Evolutionary conservation across 2,329 filamentous ascomycete genomes (phyloP), one percentile per base, ranked within the genome.

Genomic region (Huntiella moniliformis): DNA sequence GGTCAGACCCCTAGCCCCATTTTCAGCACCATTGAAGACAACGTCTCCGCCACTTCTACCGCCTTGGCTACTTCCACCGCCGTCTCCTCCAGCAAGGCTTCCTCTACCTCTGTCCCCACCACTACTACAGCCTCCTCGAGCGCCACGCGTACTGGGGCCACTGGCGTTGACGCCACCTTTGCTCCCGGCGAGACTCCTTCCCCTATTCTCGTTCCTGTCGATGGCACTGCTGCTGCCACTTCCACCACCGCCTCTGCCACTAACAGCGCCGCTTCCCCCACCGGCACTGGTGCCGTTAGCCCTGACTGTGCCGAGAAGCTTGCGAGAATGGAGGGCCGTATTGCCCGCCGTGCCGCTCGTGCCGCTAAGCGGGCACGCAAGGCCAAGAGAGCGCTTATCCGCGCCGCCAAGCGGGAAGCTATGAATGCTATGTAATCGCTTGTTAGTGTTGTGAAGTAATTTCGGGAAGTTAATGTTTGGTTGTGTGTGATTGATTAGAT

Each of bases 181-280:
- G 42, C 42, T 6, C 38, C 46, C 6, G 46, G 32, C 6, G 46
- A 40, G 42, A 48, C 46, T n/a, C 46, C 46, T 6, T 18, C 8
- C 11, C 46, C 46, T 10, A 48, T 48, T 16, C 42, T 48, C 12
- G 46, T 48, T 7, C 39, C 45, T 5, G 45, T 43, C n/a, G 18
- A 38, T n/a, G 10, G 13, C 2, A 10, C 4, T n/a, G 34, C 5
- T 8, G 10, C 44, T n/a, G 5, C 38, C 33, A 28, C 43, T 38
- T 13, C 13, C 5, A 38, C n/a, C 3, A 17, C 40, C n/a, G 22
- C 28, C 28, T 32, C 28, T n/a, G 34, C 42, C 11, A 45, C 42
- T 15, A 38, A 22, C 12, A 13, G 35, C 13, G 31, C 37, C 16
- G 15, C 22, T 12, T 8, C 37, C 10, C 16, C 16, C 13, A 22